A percentile compares a stretch with the other conserved stretches of the same genome.
Conservation (phyloP, 805 yeast genomes). For the Nakazawaea peltata region DNA sequence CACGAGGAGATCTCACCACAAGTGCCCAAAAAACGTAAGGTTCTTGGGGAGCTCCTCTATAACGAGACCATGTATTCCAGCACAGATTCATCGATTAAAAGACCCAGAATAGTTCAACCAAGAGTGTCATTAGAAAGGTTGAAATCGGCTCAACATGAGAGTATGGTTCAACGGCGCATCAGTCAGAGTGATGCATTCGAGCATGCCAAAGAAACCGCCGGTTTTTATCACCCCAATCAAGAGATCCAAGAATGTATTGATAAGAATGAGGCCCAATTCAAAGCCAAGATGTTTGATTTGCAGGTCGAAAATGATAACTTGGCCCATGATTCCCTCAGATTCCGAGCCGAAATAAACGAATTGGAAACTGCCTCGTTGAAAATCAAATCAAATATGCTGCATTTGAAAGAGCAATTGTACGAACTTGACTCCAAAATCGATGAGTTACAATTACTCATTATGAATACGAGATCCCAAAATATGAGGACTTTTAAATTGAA, state of each 20-base stretch:
- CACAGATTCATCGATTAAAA: no score
- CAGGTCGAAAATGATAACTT: slow-evolving; percentile 1
- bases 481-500: slow-evolving; percentile 11
- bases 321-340: slow-evolving; percentile 14
- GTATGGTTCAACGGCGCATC: no score
- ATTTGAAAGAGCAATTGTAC: slow-evolving; percentile 18
- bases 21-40: no score
- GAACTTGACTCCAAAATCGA: slow-evolving; percentile 12
- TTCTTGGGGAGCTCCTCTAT: no score
- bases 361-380: slow-evolving; percentile 12
- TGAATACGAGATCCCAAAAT: slow-evolving; percentile 4
- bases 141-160: no score
- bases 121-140: no score
- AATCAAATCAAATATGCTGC: slow-evolving; percentile 18
- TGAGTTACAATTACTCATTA: slow-evolving; percentile 5
- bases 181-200: no score
- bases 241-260: slow-evolving; percentile 8
- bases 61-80: no score
- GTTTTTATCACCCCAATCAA: no score
- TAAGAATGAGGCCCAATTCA: slow-evolving; percentile 10
- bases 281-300: not conserved
- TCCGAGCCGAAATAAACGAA: slow-evolving; percentile 17
- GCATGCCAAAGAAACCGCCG: no score
- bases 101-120: no score
- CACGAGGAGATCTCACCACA: no score